Conservation (phyloP, 1,284 basidiomycete species). For the Ceratobasidium sp. region DNA sequence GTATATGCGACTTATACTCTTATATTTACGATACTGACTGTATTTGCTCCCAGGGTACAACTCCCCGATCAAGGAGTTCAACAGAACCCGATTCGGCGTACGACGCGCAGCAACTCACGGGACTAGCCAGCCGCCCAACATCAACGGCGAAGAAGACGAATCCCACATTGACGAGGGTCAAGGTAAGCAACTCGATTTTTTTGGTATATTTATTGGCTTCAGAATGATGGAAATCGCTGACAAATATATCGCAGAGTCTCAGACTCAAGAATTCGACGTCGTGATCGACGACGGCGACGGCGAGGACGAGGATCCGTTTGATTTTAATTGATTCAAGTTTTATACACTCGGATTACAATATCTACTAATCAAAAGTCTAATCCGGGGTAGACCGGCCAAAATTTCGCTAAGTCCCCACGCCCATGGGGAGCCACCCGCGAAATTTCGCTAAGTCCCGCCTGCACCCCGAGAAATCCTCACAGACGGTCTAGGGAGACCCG, state of each 20-base stretch:
- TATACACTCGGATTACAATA: constrained; percentile 8
- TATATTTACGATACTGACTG: not conserved
- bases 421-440: constrained; percentile 10
- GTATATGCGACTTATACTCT: too few relatives aligned
- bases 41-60: constrained; percentile 1
- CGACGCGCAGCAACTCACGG: not conserved
- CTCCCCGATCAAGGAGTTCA: not conserved
- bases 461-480: too few relatives aligned
- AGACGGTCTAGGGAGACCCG: too few relatives aligned
- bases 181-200: not conserved
- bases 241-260: not conserved
- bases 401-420: constrained; percentile 16
- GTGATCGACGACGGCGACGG: not conserved
- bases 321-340: not conserved
- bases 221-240: not conserved
- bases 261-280: not conserved
- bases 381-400: not conserved
- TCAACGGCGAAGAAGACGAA: not conserved
- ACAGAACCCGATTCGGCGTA: constrained; percentile 5
- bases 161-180: not conserved
- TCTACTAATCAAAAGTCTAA: constrained; percentile 6
- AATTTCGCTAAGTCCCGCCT: constrained; percentile 26
- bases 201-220: not conserved
- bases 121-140: not conserved
- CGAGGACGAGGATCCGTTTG: not conserved